Evolutionary conservation across 1,139 yeast genomes (phyloP).

Genomic region (Petasospora fabianii): DNA sequence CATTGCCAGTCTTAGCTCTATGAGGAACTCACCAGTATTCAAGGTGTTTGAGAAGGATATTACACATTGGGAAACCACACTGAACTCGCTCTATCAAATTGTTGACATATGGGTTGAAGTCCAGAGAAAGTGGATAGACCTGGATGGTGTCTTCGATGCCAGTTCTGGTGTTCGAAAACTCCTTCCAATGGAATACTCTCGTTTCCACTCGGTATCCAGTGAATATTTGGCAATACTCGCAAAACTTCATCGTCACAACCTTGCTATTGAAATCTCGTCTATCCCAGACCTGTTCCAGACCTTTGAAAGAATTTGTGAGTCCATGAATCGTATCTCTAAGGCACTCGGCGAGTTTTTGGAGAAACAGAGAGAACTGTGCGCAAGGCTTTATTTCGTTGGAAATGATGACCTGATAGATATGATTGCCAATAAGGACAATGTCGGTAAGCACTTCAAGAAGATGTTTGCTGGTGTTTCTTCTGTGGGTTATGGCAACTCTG

Average conservation of each 20-base stretch:
- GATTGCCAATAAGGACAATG: slow-evolving; percentile 61
- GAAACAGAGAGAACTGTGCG: slow-evolving; percentile 70
- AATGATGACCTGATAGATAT: slow-evolving; percentile 86
- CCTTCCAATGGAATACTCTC: slow-evolving; percentile 65
- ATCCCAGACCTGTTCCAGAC: slow-evolving; percentile 48
- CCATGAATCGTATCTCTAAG: slow-evolving; percentile 54
- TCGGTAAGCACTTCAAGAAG: slow-evolving; percentile 62
- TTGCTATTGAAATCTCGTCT: slow-evolving; percentile 55
- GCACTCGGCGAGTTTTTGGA: slow-evolving; percentile 80
- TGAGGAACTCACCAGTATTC: slow-evolving; percentile 69
- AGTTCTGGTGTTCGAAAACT: slow-evolving; percentile 57
- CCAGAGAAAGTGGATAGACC: slow-evolving; percentile 86
- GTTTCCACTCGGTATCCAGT: slow-evolving; percentile 62
- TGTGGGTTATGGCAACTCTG: slow-evolving; percentile 39
- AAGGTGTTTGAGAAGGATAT: slow-evolving; percentile 60
- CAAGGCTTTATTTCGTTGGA: slow-evolving; percentile 85
- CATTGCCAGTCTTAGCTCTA: slow-evolving; percentile 58
- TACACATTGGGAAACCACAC: slow-evolving; percentile 49
- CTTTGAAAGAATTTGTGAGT: slow-evolving; percentile 52
- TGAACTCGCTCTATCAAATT: slow-evolving; percentile 49
- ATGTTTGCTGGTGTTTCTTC: slow-evolving; percentile 66
- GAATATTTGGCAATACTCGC: slow-evolving; percentile 56
- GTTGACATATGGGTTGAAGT: slow-evolving; percentile 78
- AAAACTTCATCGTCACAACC: slow-evolving; percentile 45
- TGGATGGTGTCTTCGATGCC: slow-evolving; percentile 70